phyloP scores from a whole-genome alignment of 345 rosid genomes.

The Tarenaya hassleriana region DNA sequence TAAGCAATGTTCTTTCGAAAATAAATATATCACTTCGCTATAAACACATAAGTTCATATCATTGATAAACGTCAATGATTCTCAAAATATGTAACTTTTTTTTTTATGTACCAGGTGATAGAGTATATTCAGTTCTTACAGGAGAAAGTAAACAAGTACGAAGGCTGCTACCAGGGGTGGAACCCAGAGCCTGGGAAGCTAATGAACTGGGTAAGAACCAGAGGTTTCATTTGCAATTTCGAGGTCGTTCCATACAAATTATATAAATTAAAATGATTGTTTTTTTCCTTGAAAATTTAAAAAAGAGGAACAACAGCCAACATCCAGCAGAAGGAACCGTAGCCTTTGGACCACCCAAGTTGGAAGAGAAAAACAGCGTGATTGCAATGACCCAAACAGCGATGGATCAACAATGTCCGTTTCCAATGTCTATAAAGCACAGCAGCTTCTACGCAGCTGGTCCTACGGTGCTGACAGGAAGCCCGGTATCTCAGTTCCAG shows the following conservation, averaged over 20 bases:
- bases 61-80: too few relatives aligned
- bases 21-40: not conserved
- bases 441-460: conserved; percentile 48
- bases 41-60: too few relatives aligned
- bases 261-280: not conserved
- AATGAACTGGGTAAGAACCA: conserved; percentile 58
- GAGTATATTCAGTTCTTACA: conserved; percentile 92
- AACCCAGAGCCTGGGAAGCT: conserved; percentile 59
- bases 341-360: conserved; percentile 41
- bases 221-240: not conserved
- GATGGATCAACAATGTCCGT: conserved; percentile 38
- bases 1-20: conserved; percentile 13
- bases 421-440: too few relatives aligned
- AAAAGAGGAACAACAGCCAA: conserved; percentile 44
- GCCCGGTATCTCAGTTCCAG: conserved; percentile 34
- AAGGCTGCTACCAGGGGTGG: conserved; percentile 69
- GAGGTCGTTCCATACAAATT: not conserved
- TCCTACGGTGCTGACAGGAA: conserved; percentile 34
- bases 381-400: conserved; percentile 30
- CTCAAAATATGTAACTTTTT: not conserved
- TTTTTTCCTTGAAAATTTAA: too few relatives aligned
- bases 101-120: conserved; percentile 51
- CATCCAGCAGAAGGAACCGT: conserved; percentile 41
- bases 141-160: conserved; percentile 65
- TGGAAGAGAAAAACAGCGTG: conserved; percentile 46